These are phyloP conservation scores for Raffaelea ambrosiae DNA, from an alignment of 2,329 filamentous ascomycete genomes.

Conservation along the genomic window DNA sequence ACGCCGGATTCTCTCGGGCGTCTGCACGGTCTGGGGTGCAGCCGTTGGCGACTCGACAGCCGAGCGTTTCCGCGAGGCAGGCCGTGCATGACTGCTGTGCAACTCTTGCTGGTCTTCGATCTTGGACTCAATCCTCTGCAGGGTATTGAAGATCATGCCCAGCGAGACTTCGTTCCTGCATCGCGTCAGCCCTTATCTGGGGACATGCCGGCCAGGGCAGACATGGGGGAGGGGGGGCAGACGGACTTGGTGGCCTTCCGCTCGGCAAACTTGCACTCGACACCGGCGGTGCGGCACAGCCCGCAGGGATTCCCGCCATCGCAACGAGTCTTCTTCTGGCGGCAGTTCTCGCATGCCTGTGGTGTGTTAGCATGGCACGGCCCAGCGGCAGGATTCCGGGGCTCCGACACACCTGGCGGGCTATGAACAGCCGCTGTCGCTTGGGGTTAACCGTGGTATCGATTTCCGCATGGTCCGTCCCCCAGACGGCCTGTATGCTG, in stretches of 20 bases:
- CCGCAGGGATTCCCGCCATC: constrained; percentile 47
- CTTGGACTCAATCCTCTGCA: constrained; percentile 42
- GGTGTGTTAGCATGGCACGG: neutral
- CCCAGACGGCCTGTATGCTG: constrained; percentile 12
- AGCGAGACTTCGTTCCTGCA: constrained; percentile 42
- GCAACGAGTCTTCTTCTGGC: constrained; percentile 44
- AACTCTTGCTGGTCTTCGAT: constrained; percentile 27
- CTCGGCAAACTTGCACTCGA: constrained; percentile 43
- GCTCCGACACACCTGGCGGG: constrained; percentile 10
- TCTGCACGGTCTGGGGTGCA: too few relatives aligned
- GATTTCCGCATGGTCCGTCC: constrained; percentile 7
- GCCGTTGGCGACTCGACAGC: too few relatives aligned
- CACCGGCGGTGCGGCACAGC: constrained; percentile 36
- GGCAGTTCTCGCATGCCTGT: constrained; percentile 44
- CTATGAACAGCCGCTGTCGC: constrained; percentile 14
- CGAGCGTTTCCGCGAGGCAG: too few relatives aligned
- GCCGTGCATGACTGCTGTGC: too few relatives aligned
- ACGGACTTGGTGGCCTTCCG: constrained; percentile 41
- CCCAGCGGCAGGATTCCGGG: neutral
- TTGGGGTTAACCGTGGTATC: constrained; percentile 10
- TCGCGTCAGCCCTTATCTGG: neutral
- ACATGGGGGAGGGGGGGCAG: neutral
- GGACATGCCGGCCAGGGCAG: too few relatives aligned
- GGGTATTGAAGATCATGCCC: constrained; percentile 44
- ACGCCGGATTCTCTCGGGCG: too few relatives aligned